Evolutionary conservation across 768 basidiomycete genomes (phyloP), one percentile per base, ranked within the genome.

Genomic region (Mycena kentingensis): DNA sequence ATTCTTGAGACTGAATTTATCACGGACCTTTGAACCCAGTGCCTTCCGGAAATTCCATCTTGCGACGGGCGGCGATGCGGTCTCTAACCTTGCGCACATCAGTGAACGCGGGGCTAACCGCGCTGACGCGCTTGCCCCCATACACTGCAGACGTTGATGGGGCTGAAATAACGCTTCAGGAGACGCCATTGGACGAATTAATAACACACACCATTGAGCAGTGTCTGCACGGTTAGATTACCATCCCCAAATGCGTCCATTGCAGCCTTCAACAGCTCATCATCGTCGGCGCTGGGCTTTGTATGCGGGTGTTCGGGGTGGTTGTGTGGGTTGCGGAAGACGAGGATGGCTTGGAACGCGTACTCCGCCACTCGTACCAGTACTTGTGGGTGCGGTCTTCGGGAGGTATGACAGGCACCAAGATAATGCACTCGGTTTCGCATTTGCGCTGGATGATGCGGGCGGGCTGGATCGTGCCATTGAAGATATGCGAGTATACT

Each of bases 221-320:
- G 28, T 19, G 18, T 54, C n/a, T 29, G 2, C 18, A 43, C 46
- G 10, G 38, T 48, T 6, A 54, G 22, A 44, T 45, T 35, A 2
- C n/a, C 36, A 5, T 35, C 16, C 15, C 52, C 52, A 19, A 37
- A 25, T 11, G 46, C 46, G 8, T 49, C 15, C 11, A 54, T 37
- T n/a, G 52, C 52, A 5, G 19, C 41, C 2, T n/a, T 38, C 3
- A 54, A 46, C 10, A 18, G 44, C 8, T 15, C 28, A 13, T 21
- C 15, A 25, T 54, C 52, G n/a, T 49, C 34, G 11, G 52, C 21
- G 21, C 46, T 54, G 4, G 41, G 52, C 22, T 54, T 54, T 4
- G 24, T 36, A 19, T 36, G 8, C 2, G 52, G 46, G 31, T 54
- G 46, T 19, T 29, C 28, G 6, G 52, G 52, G 44, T 54, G 46